These are phyloP conservation scores for Starmerella scarabaei DNA, from an alignment of 805 yeast genomes.

Conservation along the genomic window DNA sequence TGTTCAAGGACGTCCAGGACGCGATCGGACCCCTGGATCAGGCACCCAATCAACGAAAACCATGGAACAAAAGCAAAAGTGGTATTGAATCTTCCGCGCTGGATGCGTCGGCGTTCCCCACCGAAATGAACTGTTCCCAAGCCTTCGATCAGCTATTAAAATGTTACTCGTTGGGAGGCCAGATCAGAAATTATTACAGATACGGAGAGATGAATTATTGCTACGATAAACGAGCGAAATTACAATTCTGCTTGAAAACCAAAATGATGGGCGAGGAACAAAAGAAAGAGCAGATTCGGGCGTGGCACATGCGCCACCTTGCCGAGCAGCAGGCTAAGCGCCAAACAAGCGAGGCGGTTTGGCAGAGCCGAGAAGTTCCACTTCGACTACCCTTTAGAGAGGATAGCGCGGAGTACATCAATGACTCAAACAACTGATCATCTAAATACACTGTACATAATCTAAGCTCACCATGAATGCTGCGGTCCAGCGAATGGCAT, in stretches of 20 bases:
- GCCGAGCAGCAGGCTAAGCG: conserved; percentile 42
- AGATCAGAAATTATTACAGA: conserved; percentile 67
- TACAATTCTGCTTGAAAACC: conserved; percentile 66
- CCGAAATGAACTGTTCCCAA: conserved; percentile 59
- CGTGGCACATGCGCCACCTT: conserved; percentile 52
- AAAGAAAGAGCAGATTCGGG: conserved; percentile 41
- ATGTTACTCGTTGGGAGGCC: conserved; percentile 88
- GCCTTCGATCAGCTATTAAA: conserved; percentile 77
- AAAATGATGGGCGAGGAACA: conserved; percentile 43
- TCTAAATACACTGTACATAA: too few species aligned
- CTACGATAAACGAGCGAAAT: conserved; percentile 51
- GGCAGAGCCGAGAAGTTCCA: conserved; percentile 41
- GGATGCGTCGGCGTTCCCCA: conserved; percentile 24
- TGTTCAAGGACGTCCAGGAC: conserved; percentile 17
- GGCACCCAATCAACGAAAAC: neutral
- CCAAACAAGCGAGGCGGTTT: conserved; percentile 76
- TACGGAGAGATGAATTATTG: conserved; percentile 70
- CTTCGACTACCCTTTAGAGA: conserved; percentile 32
- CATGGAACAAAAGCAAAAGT: neutral
- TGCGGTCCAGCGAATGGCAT: too few species aligned
- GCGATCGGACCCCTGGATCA: conserved; percentile 19
- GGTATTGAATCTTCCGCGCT: neutral
- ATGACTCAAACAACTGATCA: conserved; percentile 1
- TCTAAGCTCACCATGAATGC: too few species aligned
- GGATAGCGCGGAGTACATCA: conserved; percentile 11